Evolutionary conservation across 495 filamentous ascomycete species (phyloP), one percentile per base, ranked within the genome.

Genomic region (Penicillium cosmopolitanum): DNA sequence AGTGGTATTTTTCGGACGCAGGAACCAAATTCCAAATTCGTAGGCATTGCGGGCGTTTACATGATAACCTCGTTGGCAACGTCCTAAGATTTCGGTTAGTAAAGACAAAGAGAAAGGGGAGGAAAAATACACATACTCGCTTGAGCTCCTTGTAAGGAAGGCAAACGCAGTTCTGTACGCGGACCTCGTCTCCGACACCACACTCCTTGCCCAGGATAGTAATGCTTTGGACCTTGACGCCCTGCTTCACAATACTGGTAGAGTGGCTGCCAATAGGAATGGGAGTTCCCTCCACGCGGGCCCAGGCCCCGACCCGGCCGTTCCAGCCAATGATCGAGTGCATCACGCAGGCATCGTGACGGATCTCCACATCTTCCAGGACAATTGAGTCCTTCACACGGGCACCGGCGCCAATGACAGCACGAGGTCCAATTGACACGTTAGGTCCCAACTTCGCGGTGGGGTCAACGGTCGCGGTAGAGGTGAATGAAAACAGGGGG

Each of bases 111-210:
- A 25, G 12, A 18, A 40, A 25, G 40, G 12, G 23, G 12, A 15
- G 25, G 36, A 9, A 12, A 4, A 52, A 4, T 18, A 25, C 48
- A 88, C 92, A 73, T 81, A 96, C 94, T 80, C 92, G 85, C 85
- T 98, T 99, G 71, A 99, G 79, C 76, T 98, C 96, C 85, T 99
- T 99, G 73, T 93, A 97, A 23, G 95, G 95, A 80, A 99, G 75
- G 76, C 95, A 97, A 57, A 99, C 89, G 73, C 95, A 99, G 79
- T 99, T 99, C 80, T 97, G 95, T 64, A 99, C 93, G 54, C 93
- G 86, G 31, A 99, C 89, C 71, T 99, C 95, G 66, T 99, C 95
- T 1, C 87, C 93, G 51, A 98, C 96, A 34, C 80, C 88, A 68
- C 96, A 98, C 74, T 98, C 95, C 81, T 97, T 97, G 69, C 94